phyloP scores from a whole-genome alignment of 495 filamentous ascomycete species.

The Physcia stellaris region DNA sequence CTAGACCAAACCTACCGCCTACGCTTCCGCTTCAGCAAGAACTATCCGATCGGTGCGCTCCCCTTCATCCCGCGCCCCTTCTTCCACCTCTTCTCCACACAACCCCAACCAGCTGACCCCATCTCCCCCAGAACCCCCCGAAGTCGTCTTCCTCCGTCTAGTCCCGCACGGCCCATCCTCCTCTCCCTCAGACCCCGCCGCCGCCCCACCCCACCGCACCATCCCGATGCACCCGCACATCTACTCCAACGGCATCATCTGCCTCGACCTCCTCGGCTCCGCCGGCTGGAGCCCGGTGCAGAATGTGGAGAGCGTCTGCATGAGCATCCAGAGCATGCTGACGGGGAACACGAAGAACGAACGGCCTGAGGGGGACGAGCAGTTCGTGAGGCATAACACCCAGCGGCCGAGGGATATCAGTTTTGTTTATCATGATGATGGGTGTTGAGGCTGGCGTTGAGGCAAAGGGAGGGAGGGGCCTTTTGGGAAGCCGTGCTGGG shows the following conservation, averaged over 20 bases:
- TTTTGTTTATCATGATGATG: conserved; percentile 60
- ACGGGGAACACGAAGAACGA: conserved; percentile 87
- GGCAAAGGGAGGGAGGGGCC: background rate
- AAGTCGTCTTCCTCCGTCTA: conserved; percentile 71
- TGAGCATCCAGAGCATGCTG: conserved; percentile 97
- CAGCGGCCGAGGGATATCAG: conserved; percentile 70
- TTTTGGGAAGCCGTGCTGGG: background rate
- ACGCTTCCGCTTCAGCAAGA: conserved; percentile 68
- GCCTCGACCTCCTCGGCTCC: conserved; percentile 77
- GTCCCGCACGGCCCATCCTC: no score
- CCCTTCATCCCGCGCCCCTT: background rate
- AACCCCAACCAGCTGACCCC: background rate
- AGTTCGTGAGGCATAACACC: conserved; percentile 69
- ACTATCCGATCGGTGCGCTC: conserved; percentile 76
- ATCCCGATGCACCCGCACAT: conserved; percentile 97
- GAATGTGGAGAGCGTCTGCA: conserved; percentile 91
- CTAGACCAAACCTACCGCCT: conserved; percentile 65
- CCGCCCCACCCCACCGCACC: conserved; percentile 42
- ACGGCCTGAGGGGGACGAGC: conserved; percentile 69
- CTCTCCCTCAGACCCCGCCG: no score
- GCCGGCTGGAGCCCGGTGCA: conserved; percentile 94
- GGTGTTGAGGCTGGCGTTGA: background rate
- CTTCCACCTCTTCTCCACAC: background rate
- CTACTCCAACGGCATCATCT: conserved; percentile 97
- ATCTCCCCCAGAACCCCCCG: conserved; percentile 58